Evolutionary conservation across 116 monocot species (phyloP).

Genomic region (Cymodocea nodosa): DNA sequence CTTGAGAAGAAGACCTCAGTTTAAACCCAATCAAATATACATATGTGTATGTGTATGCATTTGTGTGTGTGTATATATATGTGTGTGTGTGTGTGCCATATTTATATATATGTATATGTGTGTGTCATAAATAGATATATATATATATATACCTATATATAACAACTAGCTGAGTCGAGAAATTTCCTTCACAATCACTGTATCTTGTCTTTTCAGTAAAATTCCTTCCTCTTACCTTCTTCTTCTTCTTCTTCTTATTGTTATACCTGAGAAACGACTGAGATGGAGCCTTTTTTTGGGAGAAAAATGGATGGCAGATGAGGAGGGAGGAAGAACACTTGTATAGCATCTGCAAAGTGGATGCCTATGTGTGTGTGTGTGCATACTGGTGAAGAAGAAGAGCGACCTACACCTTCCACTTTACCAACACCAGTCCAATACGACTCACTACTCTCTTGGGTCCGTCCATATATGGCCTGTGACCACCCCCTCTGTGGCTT

Average conservation of each 20-base stretch:
- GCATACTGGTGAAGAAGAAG: neutral
- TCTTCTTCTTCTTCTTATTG: too few relatives aligned
- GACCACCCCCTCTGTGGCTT: neutral
- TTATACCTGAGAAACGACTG: neutral
- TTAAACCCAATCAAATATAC: too few relatives aligned
- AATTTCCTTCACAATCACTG: neutral
- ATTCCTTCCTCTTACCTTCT: neutral
- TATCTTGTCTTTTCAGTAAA: slow-evolving; percentile 1
- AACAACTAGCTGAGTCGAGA: neutral
- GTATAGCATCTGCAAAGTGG: neutral
- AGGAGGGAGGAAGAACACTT: neutral
- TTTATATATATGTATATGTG: too few relatives aligned
- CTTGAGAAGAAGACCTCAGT: too few relatives aligned
- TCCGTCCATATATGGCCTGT: neutral
- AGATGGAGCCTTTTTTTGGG: neutral
- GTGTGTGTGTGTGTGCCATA: too few relatives aligned
- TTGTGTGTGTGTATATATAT: neutral
- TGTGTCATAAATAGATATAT: too few relatives aligned
- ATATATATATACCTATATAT: too few relatives aligned
- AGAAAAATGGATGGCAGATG: neutral
- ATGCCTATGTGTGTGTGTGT: neutral
- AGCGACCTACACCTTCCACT: neutral
- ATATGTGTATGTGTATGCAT: neutral
- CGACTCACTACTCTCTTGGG: neutral
- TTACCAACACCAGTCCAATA: neutral